Evolutionary conservation across 192 early-diverging fungal species (phyloP), one percentile per base, ranked within the genome.

Genomic region (Blastocladiella britannica): DNA sequence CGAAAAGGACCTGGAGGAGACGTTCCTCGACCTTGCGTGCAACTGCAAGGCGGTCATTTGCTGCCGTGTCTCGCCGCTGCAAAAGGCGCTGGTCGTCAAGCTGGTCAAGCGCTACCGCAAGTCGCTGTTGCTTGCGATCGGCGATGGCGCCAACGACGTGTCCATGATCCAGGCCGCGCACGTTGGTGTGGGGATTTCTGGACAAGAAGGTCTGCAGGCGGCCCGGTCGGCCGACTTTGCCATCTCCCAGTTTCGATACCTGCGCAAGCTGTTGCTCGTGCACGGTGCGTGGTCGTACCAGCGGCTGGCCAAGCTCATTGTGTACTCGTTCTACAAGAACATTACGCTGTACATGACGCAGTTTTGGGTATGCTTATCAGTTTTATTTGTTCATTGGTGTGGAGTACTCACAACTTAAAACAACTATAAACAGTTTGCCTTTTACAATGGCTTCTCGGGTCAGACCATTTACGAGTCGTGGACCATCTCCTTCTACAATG

Each of bases 321-420:
- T 98, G 58, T 98, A 87, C 72, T 90, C 85, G 59, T 98, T 98
- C 72, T 98, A 98, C 78, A 98, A 98, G 73, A 98, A 98, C 68
- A 92, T 98, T 57, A 86, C 91, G 27, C 74, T 98, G 60, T 98
- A 96, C 72, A 74, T 92, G 64, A 98, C 93, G 51, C 94, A 98
- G 74, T 86, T 98, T 61, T 98, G 94, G 94, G 37, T 47, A 47
- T 20, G 37, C n/a, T n/a, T n/a, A n/a, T n/a, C n/a, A n/a, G n/a
- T n/a, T n/a, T 18, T 27, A 52, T 54, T 15, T 55, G 51, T 30
- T 27, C 55, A 53, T 29, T 26, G 26, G 15, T 51, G n/a, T 53
- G 47, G 7, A 24, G 6, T 22, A 1, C 22, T 4, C n/a, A 18
- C 22, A 4, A 0, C 25, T 12, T 4, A 31, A 1, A n/a, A n/a